Base-by-base conservation (phyloP, 495 filamentous ascomycete genomes). In the Collariella sp. region DNA sequence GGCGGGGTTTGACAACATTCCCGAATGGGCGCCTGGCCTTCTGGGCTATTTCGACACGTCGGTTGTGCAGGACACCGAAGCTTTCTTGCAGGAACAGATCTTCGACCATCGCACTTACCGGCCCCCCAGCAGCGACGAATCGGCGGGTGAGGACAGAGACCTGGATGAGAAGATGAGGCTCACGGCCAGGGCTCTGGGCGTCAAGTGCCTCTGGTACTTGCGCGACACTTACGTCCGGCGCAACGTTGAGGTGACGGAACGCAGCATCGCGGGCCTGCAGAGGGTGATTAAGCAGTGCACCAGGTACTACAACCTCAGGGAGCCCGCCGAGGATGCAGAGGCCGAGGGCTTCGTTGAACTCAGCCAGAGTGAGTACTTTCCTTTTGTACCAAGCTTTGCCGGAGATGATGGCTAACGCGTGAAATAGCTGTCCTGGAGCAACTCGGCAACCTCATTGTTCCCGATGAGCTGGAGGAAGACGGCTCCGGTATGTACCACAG, bases 1-100 rank as follows among this genome's bases (percentile, higher is more conserved):
- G 16, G 48, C 60, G 13, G 54, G 66, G 11, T 68, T 83, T n/a
- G 72, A 79, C 7, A 73, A 70, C 16, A 66, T 89, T 11, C 74
- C 78, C 0, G 67, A 76, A 33, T 90, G 85, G 84, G 83, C 74
- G 1, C 87, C 88, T 7, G 76, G 81, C 2, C 62, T 93, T 23
- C 73, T 89, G 18, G 78, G 79, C 41, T 85, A 84, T 58, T 76
- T 69, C 16, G 83, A 88, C 38, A 66, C 67, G 12, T 52, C 62
- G 3, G 74, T 87, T 22, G 79, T 80, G 20, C 64, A 68, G 15
- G 70, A 71, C 26, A 79, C 82, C 1, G 74, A 83, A 46, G 70
- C 71, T 5, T 69, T 86, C 45, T 62, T 88, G 33, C 72, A 76
- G 26, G 69, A 77, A 9, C 73, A 79, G 42, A 53, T 87, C 22